phyloP scores from a whole-genome alignment of 192 early-diverging fungal genomes.

The Umbelopsis isabellina region DNA sequence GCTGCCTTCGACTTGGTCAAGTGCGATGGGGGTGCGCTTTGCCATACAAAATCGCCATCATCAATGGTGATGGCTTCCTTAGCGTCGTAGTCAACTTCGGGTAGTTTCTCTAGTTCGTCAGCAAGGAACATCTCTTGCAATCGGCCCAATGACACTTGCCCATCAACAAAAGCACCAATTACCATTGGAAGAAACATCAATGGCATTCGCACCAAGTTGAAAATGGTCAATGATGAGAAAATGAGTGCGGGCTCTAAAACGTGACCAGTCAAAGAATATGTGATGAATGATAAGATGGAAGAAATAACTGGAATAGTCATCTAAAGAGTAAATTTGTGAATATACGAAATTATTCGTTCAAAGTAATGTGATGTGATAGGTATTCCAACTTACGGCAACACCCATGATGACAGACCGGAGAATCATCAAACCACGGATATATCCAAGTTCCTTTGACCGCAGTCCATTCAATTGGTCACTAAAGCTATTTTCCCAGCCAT shows the following conservation, averaged over 20 bases:
- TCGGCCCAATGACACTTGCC: constrained; percentile 42
- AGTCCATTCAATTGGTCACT: constrained; percentile 42
- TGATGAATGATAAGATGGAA: constrained; percentile 48
- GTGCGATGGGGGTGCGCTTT: constrained; percentile 48
- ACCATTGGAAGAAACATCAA: constrained; percentile 45
- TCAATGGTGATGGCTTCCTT: constrained; percentile 58
- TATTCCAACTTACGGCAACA: constrained; percentile 36
- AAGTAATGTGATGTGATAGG: constrained; percentile 49
- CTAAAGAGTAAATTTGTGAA: constrained; percentile 15
- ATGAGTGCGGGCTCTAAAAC: constrained; percentile 39
- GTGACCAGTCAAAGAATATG: constrained; percentile 43
- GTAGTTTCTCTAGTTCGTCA: constrained; percentile 61
- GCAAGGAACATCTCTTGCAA: constrained; percentile 53
- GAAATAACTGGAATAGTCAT: constrained; percentile 44
- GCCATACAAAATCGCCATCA: constrained; percentile 72
- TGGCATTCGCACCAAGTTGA: constrained; percentile 52
- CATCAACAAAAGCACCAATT: constrained; percentile 42
- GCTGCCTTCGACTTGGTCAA: constrained; percentile 25
- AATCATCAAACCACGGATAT: constrained; percentile 40
- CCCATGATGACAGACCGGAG: constrained; percentile 45
- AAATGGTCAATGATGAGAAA: constrained; percentile 52
- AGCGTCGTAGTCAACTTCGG: constrained; percentile 41
- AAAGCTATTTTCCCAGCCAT: constrained; percentile 66
- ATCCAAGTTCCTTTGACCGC: constrained; percentile 43
- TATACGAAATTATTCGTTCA: constrained; percentile 16